phyloP scores from a whole-genome alignment of 1,284 basidiomycete genomes.

The Cryptococcus neoformans region DNA sequence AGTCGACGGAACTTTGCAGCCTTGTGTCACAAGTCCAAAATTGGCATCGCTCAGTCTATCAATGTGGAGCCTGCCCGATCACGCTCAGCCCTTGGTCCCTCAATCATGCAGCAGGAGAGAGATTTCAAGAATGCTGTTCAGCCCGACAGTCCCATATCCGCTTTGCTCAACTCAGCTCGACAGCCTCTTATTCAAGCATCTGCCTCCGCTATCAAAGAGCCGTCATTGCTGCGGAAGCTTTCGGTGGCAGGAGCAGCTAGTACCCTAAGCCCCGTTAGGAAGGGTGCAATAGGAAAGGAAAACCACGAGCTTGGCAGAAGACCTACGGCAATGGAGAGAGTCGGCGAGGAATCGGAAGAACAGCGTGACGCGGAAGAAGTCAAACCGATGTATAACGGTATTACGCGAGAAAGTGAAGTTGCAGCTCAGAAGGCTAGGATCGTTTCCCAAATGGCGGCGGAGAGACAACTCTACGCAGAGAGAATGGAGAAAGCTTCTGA shows the following conservation, averaged over 20 bases:
- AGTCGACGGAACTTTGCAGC: constrained; percentile 66
- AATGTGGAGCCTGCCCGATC: constrained; percentile 16
- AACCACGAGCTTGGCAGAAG: constrained; percentile 12
- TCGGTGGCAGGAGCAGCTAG: constrained; percentile 41
- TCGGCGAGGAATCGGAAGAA: constrained; percentile 56
- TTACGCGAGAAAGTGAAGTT: constrained; percentile 50
- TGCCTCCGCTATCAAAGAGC: constrained; percentile 51
- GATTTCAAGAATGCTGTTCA: constrained; percentile 95
- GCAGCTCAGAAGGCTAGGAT: constrained; percentile 84
- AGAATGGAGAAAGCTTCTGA: constrained; percentile 1
- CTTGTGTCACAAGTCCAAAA: constrained; percentile 35
- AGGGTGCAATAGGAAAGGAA: constrained; percentile 28
- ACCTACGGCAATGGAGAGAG: constrained; percentile 53
- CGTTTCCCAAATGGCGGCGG: constrained; percentile 75
- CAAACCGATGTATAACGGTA: constrained; percentile 19
- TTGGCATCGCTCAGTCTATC: constrained; percentile 34
- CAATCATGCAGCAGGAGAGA: constrained; percentile 80
- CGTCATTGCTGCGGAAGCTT: constrained; percentile 59
- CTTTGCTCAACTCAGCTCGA: constrained; percentile 76
- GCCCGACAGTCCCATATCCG: constrained; percentile 91
- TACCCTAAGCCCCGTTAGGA: constrained; percentile 41
- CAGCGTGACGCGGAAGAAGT: constrained; percentile 45
- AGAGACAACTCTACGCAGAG: constrained; percentile 14
- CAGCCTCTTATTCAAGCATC: constrained; percentile 78
- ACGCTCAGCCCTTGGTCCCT: constrained; percentile 36